Evolutionary conservation across 73 alveolate species (phyloP).

Genomic region (Stentor coeruleus): DNA sequence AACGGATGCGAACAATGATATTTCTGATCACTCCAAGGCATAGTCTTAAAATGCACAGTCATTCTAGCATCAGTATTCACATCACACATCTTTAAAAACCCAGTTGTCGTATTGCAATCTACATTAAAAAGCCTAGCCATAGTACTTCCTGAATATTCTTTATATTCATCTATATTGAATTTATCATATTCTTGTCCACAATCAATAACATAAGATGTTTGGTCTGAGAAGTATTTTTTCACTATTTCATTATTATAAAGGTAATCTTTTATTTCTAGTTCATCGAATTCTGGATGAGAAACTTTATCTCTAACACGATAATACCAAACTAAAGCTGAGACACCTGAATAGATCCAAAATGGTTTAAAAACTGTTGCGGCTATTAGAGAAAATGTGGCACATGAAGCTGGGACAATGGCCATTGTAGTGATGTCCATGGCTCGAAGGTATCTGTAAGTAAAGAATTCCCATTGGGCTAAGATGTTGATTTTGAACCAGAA

Average conservation of each 20-base stretch:
- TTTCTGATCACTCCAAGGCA: too few species aligned
- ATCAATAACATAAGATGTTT: conserved; percentile 26
- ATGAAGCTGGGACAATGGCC: conserved; percentile 20
- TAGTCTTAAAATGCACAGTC: conserved; percentile 63
- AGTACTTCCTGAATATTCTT: conserved; percentile 50
- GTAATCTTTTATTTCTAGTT: conserved; percentile 23
- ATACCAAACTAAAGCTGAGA: neutral
- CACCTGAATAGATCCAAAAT: neutral
- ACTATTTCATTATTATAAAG: conserved; percentile 26
- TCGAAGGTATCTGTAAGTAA: conserved; percentile 27
- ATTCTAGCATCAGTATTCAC: conserved; percentile 61
- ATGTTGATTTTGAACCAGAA: conserved; percentile 32
- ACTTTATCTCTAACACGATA: conserved; percentile 24
- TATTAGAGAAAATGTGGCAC: conserved; percentile 18
- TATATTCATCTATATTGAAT: conserved; percentile 37
- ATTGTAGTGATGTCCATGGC: conserved; percentile 21
- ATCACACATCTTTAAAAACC: conserved; percentile 63
- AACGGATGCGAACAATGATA: too few species aligned
- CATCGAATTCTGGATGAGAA: conserved; percentile 25
- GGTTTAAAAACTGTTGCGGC: conserved; percentile 23
- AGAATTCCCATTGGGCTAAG: conserved; percentile 24
- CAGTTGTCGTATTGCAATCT: conserved; percentile 64
- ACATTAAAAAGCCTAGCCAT: conserved; percentile 62
- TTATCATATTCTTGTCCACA: conserved; percentile 22
- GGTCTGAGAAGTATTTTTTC: conserved; percentile 24